Percentiles rank a stretch among this genome's conserved stretches.
These are phyloP conservation scores for Olyra latifolia DNA, from an alignment of 176 grass and related monocot species.

Conservation along the genomic window DNA sequence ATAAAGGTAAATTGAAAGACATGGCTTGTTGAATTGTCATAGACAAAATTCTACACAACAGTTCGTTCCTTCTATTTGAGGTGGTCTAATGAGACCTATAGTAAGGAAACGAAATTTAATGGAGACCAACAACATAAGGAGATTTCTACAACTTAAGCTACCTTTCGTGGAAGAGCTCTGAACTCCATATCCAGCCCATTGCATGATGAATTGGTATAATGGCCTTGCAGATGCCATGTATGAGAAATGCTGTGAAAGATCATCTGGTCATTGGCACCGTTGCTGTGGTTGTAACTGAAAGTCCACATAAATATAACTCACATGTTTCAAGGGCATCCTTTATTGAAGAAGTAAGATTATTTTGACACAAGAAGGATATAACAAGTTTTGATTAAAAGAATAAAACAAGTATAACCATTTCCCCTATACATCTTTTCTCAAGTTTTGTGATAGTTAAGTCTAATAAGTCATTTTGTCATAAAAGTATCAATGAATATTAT, in stretches of 20 bases:
- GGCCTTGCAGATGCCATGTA: slow-evolving; percentile 35
- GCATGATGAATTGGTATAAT: slow-evolving; percentile 32
- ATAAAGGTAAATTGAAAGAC: neutral
- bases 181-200: slow-evolving; percentile 50
- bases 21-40: neutral
- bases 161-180: slow-evolving; percentile 72
- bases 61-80: neutral
- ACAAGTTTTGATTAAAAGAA: neutral
- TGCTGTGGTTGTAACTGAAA: slow-evolving; percentile 34
- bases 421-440: no score
- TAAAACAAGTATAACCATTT: neutral
- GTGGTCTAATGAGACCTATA: neutral
- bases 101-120: neutral
- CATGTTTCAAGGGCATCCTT: neutral
- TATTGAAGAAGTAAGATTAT: neutral
- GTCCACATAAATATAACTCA: neutral
- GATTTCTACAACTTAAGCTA: slow-evolving; percentile 24
- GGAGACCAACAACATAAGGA: neutral
- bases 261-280: slow-evolving; percentile 18
- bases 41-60: neutral
- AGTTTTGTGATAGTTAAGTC: no score
- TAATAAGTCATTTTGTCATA: no score
- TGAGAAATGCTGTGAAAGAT: slow-evolving; percentile 30
- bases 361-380: neutral
- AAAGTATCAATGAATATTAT: no score